A percentile compares a stretch with the other conserved stretches of the same genome.
These are phyloP conservation scores for Metschnikowia peoriensis DNA, from an alignment of 805 yeast species.

Conservation along the genomic window DNA sequence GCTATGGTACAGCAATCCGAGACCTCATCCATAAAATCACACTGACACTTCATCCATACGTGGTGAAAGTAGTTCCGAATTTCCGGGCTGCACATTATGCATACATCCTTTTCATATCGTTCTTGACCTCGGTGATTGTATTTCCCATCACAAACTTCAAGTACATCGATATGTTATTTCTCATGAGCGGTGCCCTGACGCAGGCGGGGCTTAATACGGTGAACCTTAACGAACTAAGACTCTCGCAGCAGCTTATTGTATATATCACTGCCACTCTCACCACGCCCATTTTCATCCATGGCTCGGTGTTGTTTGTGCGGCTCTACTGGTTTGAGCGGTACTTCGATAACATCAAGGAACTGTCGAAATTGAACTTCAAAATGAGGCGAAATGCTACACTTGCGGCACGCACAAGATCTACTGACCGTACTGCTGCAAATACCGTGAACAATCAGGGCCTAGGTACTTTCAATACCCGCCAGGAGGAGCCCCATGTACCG, in stretches of 20 bases:
- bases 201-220: slow-evolving; percentile 92
- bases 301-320: slow-evolving; percentile 71
- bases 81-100: slow-evolving; percentile 68
- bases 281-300: slow-evolving; percentile 88
- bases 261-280: slow-evolving; percentile 63
- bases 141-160: slow-evolving; percentile 66
- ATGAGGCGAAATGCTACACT: slow-evolving; percentile 80
- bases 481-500: too few species aligned
- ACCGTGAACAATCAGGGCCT: slow-evolving; percentile 36
- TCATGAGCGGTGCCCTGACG: slow-evolving; percentile 74
- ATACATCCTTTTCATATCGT: slow-evolving; percentile 58
- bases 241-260: slow-evolving; percentile 79
- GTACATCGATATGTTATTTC: slow-evolving; percentile 79
- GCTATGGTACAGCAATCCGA: slow-evolving; percentile 4
- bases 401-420: slow-evolving; percentile 47
- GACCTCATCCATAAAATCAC: slow-evolving; percentile 33
- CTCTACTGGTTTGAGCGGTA: slow-evolving; percentile 86
- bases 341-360: slow-evolving; percentile 76
- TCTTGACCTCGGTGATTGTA: slow-evolving; percentile 71
- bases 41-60: slow-evolving; percentile 39
- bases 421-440: slow-evolving; percentile 27
- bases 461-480: slow-evolving; percentile 6
- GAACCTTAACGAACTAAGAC: slow-evolving; percentile 56
- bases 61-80: slow-evolving; percentile 46
- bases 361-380: slow-evolving; percentile 74